These are phyloP conservation scores for Allium fistulosum DNA, from an alignment of 106 monocot genomes.

Conservation along the genomic window DNA sequence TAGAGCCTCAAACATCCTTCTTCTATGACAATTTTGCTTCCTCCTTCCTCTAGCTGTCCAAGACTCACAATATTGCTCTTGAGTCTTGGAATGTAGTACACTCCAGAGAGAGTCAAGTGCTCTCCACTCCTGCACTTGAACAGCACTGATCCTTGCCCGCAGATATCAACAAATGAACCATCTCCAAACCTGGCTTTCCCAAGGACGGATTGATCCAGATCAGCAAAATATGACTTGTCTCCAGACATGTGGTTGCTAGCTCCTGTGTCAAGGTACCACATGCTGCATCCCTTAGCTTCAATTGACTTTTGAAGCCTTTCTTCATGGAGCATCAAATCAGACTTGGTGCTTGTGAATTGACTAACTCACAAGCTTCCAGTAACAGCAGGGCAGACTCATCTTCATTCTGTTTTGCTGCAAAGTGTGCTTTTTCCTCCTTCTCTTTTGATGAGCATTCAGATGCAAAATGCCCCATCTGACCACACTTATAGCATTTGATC, in stretches of 20 bases:
- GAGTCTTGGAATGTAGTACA: background rate
- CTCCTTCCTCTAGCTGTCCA: conserved; percentile 1
- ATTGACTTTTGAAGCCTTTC: background rate
- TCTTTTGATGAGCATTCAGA: background rate
- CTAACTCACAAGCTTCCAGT: no score
- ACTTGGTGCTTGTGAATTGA: no score
- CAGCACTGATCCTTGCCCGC: background rate
- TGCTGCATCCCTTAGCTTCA: background rate
- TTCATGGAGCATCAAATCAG: background rate
- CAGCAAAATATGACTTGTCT: background rate
- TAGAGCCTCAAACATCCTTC: no score
- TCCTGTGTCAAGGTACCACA: background rate
- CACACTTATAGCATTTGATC: conserved; percentile 1
- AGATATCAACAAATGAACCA: background rate
- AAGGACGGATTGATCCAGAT: background rate
- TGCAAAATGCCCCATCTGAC: background rate
- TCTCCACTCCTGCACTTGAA: background rate
- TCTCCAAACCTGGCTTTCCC: background rate
- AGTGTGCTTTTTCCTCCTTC: background rate
- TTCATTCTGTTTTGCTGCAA: background rate
- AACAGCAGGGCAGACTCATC: no score
- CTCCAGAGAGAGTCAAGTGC: background rate
- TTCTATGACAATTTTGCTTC: background rate
- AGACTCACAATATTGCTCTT: background rate
- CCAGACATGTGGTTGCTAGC: background rate